phyloP scores from a whole-genome alignment of 148 eudicot genomes.

The Camellia lanceoleosa region DNA sequence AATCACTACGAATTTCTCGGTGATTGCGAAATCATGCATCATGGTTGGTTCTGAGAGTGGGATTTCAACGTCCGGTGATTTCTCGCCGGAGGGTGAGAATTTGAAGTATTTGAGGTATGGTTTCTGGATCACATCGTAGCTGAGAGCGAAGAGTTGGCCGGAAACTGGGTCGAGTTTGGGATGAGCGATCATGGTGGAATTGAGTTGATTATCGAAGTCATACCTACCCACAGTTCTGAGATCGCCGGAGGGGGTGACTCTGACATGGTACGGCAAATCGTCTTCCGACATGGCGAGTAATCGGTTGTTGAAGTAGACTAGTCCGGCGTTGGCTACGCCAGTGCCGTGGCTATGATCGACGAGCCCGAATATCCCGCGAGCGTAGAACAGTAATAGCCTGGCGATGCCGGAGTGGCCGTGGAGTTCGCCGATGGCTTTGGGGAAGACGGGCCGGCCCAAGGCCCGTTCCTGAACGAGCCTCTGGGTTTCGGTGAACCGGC shows the following conservation, averaged over 20 bases:
- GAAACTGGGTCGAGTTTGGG: constrained; percentile 70
- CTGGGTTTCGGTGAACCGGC: constrained; percentile 70
- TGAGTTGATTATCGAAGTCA: constrained; percentile 46
- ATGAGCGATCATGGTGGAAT: constrained; percentile 74
- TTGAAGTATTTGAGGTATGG: constrained; percentile 70
- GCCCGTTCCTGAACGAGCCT: constrained; percentile 50
- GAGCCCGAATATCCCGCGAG: constrained; percentile 49
- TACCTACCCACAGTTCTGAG: constrained; percentile 52
- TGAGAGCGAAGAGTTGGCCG: constrained; percentile 60
- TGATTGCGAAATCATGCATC: constrained; percentile 90
- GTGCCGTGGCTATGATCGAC: constrained; percentile 47
- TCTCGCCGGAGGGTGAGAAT: constrained; percentile 44
- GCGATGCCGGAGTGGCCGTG: constrained; percentile 76
- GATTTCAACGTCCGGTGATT: constrained; percentile 63
- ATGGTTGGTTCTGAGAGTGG: constrained; percentile 55
- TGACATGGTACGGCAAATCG: constrained; percentile 69
- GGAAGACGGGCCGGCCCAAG: constrained; percentile 59
- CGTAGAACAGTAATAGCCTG: constrained; percentile 45
- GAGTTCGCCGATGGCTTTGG: constrained; percentile 71
- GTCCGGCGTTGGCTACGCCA: constrained; percentile 79
- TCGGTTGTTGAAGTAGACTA: constrained; percentile 55
- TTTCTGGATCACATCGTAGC: constrained; percentile 67
- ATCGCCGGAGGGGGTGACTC: constrained; percentile 53
- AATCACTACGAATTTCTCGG: constrained; percentile 57
- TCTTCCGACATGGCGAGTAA: constrained; percentile 84